Conservation (phyloP, 139 green algal species). For the Haematococcus sp. region DNA sequence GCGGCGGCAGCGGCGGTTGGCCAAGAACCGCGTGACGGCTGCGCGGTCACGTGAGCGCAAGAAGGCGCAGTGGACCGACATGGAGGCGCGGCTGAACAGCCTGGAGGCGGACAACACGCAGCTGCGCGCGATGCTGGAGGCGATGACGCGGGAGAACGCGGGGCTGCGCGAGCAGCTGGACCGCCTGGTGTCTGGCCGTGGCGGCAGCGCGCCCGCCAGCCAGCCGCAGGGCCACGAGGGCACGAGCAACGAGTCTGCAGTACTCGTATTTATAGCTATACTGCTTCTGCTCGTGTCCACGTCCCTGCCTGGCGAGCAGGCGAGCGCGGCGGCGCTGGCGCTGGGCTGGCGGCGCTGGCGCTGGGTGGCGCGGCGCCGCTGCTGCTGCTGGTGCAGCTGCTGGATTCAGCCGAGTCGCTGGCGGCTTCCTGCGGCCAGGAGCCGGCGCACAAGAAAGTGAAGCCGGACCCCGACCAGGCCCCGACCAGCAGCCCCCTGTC, state of each 20-base stretch:
- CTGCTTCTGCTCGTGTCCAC: conserved; percentile 32
- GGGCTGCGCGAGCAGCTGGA: conserved; percentile 29
- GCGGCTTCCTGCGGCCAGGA: too few relatives aligned
- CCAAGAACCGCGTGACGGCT: conserved; percentile 70
- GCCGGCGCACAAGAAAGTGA: too few relatives aligned
- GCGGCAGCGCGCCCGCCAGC: not conserved
- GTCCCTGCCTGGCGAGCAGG: conserved; percentile 30
- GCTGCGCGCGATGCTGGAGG: conserved; percentile 40
- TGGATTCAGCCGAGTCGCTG: too few relatives aligned
- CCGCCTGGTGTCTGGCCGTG: not conserved
- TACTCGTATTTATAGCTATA: conserved; percentile 47
- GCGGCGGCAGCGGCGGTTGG: conserved; percentile 51
- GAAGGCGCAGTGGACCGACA: conserved; percentile 49
- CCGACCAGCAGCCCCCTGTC: too few relatives aligned
- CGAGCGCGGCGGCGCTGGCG: not conserved
- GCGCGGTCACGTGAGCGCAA: conserved; percentile 58
- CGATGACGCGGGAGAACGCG: conserved; percentile 38
- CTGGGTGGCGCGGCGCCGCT: conserved; percentile 19
- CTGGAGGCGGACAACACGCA: conserved; percentile 44
- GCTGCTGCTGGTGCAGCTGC: conserved; percentile 4
- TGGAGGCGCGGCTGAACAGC: conserved; percentile 36
- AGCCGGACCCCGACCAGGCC: too few relatives aligned
- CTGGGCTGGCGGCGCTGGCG: conserved; percentile 5
- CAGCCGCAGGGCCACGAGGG: conserved; percentile 3
- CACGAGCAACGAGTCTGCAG: conserved; percentile 34